phyloP scores from a whole-genome alignment of 805 yeast species.

The Starmera amethionina region DNA sequence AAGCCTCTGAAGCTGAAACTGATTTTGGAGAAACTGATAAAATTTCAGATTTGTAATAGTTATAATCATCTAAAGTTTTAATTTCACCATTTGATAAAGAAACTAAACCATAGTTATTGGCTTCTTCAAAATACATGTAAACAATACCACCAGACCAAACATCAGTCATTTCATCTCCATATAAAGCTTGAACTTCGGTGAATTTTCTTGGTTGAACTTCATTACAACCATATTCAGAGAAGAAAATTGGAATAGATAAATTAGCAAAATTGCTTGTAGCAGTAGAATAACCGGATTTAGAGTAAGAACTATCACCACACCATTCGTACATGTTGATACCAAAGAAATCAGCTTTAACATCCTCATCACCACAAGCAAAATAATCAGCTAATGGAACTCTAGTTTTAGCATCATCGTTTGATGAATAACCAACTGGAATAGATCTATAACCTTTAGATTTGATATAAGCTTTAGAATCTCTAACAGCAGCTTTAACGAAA shows the following conservation, averaged over 20 bases:
- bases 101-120: constrained; percentile 68
- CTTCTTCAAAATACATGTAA: constrained; percentile 75
- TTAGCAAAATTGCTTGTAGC: constrained; percentile 57
- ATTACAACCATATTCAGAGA: constrained; percentile 82
- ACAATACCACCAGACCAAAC: constrained; percentile 90
- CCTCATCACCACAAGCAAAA: constrained; percentile 64
- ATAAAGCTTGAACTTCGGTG: constrained; percentile 60
- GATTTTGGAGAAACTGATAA: constrained; percentile 42
- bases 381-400: constrained; percentile 64
- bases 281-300: constrained; percentile 52
- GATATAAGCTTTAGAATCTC: constrained; percentile 69
- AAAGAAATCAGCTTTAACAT: constrained; percentile 65
- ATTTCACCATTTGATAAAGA: constrained; percentile 36
- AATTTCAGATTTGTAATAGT: constrained; percentile 53
- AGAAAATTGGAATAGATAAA: constrained; percentile 64
- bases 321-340: constrained; percentile 88
- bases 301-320: constrained; percentile 62
- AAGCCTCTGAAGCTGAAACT: constrained; percentile 28
- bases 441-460: constrained; percentile 47
- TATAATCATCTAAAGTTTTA: constrained; percentile 52
- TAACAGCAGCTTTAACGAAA: constrained; percentile 72
- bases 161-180: constrained; percentile 60
- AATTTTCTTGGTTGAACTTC: constrained; percentile 58
- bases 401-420: constrained; percentile 63
- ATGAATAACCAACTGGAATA: constrained; percentile 77